Conservation (phyloP, 208 protist genomes). For the Crithidia bombi region DNA sequence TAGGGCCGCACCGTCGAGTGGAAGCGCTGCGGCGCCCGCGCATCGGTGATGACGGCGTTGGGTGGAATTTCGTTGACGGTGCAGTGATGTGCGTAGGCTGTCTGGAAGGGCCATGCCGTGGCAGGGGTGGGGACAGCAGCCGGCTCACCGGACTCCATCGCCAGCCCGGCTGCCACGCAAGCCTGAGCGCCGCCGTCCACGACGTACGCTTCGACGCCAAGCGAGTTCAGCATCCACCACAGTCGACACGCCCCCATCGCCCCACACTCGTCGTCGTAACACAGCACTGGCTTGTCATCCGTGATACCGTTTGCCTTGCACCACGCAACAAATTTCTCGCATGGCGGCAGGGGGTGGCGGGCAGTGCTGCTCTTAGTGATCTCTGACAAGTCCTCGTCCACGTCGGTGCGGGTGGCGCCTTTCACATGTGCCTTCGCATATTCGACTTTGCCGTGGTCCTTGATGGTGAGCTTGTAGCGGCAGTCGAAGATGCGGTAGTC, state of each 20-base stretch:
- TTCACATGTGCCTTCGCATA: constrained; percentile 62
- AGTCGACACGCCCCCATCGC: constrained; percentile 74
- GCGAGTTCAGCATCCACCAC: constrained; percentile 89
- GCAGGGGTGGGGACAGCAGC: constrained; percentile 14
- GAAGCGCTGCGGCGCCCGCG: constrained; percentile 58
- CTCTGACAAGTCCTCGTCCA: constrained; percentile 61
- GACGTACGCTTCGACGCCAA: constrained; percentile 84
- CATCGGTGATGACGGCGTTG: constrained; percentile 70
- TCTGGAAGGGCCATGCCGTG: constrained; percentile 52
- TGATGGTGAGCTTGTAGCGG: constrained; percentile 62
- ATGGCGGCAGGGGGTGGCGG: constrained; percentile 67
- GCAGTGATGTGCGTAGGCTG: constrained; percentile 40
- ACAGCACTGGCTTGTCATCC: constrained; percentile 58
- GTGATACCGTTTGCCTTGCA: constrained; percentile 57
- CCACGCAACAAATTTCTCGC: constrained; percentile 63
- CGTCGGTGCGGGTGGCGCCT: constrained; percentile 50
- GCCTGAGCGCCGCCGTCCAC: constrained; percentile 75
- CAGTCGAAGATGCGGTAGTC: constrained; percentile 74
- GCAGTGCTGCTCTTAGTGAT: constrained; percentile 30
- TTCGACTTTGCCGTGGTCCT: constrained; percentile 44
- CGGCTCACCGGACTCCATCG: constrained; percentile 39
- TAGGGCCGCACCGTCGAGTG: constrained; percentile 66
- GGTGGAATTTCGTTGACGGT: constrained; percentile 46
- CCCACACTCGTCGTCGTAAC: constrained; percentile 84
- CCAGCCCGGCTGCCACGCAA: constrained; percentile 48